Base-by-base conservation (phyloP, 345 rosid genomes). In the Salix udensis region DNA sequence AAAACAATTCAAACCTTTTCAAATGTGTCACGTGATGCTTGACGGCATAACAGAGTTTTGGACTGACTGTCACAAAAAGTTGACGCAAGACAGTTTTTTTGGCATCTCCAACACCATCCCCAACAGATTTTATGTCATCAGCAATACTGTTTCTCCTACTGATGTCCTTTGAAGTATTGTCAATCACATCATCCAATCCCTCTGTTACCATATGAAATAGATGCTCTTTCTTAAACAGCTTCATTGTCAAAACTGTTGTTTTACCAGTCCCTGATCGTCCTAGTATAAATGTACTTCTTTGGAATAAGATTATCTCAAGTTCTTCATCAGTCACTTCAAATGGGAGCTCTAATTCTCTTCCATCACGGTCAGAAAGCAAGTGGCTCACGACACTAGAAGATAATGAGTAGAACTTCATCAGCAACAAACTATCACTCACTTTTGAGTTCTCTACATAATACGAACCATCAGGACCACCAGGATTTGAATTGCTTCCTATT, bases 231-330 rank as follows among this genome's bases (percentile, higher is more conserved):
- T 75, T 55, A 68, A 79, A 82, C 74, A 89, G 78, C 79, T 88
- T 89, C 82, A 81, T 85, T 0, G 86, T 86, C 36, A 88, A 44
- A 50, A 88, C 82, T 0, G 91, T 89, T 12, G 93, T 89, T 78
- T 89, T 89, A 6, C 93, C 93, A 0, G 88, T 89, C 7, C 91
- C 93, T 4, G 93, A 89, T 53, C 89, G 74, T 40, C 93, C 93
- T 36, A 85, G 74, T 15, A 88, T 77, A 61, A 89, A 87, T 14
- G 85, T 80, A 71, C 87, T 88, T 83, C 69, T 80, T 9, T 74
- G 85, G 16, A 74, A 84, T 60, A 52, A 28, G 50, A 88, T 84
- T 16, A 89, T 83, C 66, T 83, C 86, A 7, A 30, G 34, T 48
- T 86, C 88, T 65, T 88, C 84, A 42, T 79, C 86, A 2, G 89